Evolutionary conservation across 371 early-diverging fungal genomes (phyloP), one percentile per base, ranked within the genome.

Genomic region (Mortierella sp.): DNA sequence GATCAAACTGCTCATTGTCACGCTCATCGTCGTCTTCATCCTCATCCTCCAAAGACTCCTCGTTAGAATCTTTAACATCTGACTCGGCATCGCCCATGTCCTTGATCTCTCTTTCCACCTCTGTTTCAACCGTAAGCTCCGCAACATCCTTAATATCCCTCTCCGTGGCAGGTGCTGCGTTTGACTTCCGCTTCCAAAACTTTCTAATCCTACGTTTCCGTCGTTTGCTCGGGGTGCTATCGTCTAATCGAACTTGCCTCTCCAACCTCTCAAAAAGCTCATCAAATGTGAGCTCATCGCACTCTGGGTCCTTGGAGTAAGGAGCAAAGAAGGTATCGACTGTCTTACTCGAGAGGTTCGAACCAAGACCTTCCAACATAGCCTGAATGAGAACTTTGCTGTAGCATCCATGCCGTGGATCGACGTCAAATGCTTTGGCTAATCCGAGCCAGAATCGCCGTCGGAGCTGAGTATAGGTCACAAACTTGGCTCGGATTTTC

Each of bases 291-390:
- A 95, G 68, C 24, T 87, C 92, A 17, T 91, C 90, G 32, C 73
- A 64, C 11, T 73, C 80, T 0, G 87, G 84, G 32, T 84, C 80
- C 55, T 91, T 90, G 24, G 79, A 79, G 46, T 86, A 83, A 4
- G 83, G 78, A 6, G 72, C 48, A 84, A 92, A 93, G 58, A 91
- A 89, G 5, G 70, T 65, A 47, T 88, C 85, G 6, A 94, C 81
- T 0, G 92, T 89, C 12, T 86, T 81, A 48, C 89, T 91, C 0
- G 89, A 85, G 23, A 93, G 85, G 12, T 84, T 91, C n/a, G 89
- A 88, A 3, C 91, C 92, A 9, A 95, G 69, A 42, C 87, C 84
- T 44, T 92, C 93, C 12, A 95, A 80, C 90, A 94, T 89, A 28
- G 94, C 86, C 28, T 84, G 83, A 2, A 95, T 80, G 57, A 92